Evolutionary conservation across 345 rosid genomes (phyloP).

Genomic region (Dipteronia dyeriana): DNA sequence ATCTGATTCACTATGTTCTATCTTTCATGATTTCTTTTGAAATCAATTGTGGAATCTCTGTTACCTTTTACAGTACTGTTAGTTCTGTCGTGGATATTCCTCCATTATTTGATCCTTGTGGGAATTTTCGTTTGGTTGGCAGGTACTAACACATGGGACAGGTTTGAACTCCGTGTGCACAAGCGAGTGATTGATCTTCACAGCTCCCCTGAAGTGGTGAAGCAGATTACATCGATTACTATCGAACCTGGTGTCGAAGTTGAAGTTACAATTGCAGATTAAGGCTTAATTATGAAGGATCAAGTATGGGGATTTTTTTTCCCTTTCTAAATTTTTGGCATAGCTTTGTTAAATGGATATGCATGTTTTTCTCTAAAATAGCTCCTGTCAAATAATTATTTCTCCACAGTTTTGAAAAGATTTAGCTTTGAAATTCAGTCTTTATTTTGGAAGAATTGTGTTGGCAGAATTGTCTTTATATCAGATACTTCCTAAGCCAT

Average conservation of each 20-base stretch:
- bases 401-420: background rate
- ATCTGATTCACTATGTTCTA: background rate
- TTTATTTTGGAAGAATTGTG: background rate
- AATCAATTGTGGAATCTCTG: background rate
- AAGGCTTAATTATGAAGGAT: background rate
- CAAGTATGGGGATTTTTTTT: background rate
- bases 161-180: slow-evolving; percentile 63
- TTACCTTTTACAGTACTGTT: background rate
- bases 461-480: background rate
- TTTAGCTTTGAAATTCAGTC: background rate
- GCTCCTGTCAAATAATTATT: background rate
- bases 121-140: slow-evolving; percentile 8
- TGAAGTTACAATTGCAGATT: slow-evolving; percentile 59
- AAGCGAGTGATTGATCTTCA: slow-evolving; percentile 62
- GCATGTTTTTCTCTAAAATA: background rate
- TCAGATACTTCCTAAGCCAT: background rate
- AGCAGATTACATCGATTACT: slow-evolving; percentile 69
- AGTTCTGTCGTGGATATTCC: background rate
- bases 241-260: slow-evolving; percentile 69
- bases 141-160: slow-evolving; percentile 71
- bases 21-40: background rate
- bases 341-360: background rate
- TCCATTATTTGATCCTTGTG: no score
- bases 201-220: slow-evolving; percentile 67
- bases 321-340: background rate